Evolutionary conservation across 2,329 filamentous ascomycete species (phyloP).

Genomic region (Ploettnerulaceae sp.): DNA sequence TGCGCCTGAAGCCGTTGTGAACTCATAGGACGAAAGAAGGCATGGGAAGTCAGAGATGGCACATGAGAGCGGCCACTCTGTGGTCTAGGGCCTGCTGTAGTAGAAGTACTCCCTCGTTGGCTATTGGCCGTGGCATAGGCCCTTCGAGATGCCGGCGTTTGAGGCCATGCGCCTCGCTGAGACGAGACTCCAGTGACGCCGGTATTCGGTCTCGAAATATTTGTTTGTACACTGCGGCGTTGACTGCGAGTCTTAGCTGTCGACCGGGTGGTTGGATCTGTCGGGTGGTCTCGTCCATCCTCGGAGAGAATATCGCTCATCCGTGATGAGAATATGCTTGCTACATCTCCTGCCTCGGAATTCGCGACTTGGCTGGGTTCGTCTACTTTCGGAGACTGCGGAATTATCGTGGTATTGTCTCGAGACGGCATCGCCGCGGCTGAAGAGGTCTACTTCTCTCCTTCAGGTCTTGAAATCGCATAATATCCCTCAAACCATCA

Average conservation of each 20-base stretch:
- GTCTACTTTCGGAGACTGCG: conserved; percentile 21
- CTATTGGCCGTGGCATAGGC: conserved; percentile 28
- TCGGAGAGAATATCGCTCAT: conserved; percentile 52
- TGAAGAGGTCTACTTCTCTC: conserved; percentile 12
- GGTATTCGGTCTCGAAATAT: conserved; percentile 51
- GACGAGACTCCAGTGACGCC: conserved; percentile 50
- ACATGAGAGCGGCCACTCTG: conserved; percentile 81
- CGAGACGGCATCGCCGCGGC: conserved; percentile 24
- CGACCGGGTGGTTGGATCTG: conserved; percentile 33
- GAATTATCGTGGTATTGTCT: conserved; percentile 20
- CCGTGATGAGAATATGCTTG: conserved; percentile 49
- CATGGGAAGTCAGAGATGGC: conserved; percentile 80
- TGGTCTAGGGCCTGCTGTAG: conserved; percentile 47
- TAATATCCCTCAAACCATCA: conserved; percentile 23
- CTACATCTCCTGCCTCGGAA: conserved; percentile 36
- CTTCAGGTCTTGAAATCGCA: conserved; percentile 10
- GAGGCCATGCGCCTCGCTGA: conserved; percentile 44
- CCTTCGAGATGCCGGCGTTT: conserved; percentile 53
- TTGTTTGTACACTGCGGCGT: conserved; percentile 37
- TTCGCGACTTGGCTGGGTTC: conserved; percentile 17
- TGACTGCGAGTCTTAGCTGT: conserved; percentile 33
- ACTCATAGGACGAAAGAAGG: conserved; percentile 95
- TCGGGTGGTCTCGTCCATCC: conserved; percentile 41
- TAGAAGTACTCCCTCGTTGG: conserved; percentile 35
- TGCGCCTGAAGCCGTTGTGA: conserved; percentile 92